A percentile compares a stretch with the other conserved stretches of the same genome.
phyloP scores from a whole-genome alignment of 108 stramenopile species.

The Skeletonema grethae region DNA sequence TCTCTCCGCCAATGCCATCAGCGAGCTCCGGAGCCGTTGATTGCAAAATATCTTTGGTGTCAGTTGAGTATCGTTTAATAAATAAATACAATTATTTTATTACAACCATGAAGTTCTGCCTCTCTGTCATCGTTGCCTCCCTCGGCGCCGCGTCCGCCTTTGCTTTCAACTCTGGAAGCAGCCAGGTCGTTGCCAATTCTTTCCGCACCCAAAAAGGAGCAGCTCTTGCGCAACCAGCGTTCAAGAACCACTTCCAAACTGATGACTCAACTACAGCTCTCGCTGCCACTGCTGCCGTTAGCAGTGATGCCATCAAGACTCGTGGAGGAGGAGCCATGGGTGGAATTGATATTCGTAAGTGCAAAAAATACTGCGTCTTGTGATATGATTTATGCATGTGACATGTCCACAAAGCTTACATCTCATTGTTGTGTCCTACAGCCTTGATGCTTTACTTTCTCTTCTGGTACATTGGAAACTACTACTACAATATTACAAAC shows the following conservation, averaged over 20 bases:
- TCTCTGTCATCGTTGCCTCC: conserved; percentile 29
- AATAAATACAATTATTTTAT: no score
- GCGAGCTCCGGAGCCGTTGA: neutral
- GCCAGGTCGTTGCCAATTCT: neutral
- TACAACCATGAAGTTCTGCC: conserved; percentile 41
- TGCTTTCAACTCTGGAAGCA: conserved; percentile 30
- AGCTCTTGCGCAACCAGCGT: conserved; percentile 21
- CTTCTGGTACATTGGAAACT: conserved; percentile 75
- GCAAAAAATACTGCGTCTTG: neutral
- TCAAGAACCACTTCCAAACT: conserved; percentile 4
- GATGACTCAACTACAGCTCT: conserved; percentile 5
- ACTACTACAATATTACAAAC: conserved; percentile 75
- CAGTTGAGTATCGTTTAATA: no score
- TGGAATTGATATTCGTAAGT: conserved; percentile 19
- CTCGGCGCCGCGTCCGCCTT: conserved; percentile 36
- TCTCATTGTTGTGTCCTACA: neutral
- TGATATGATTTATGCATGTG: neutral
- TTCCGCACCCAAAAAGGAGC: conserved; percentile 1
- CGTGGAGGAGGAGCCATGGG: conserved; percentile 21
- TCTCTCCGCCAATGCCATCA: neutral
- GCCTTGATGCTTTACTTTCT: conserved; percentile 56
- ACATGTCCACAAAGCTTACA: neutral
- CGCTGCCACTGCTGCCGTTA: conserved; percentile 10
- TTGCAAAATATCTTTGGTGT: neutral
- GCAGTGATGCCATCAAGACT: conserved; percentile 17